Evolutionary conservation across 2,329 filamentous ascomycete species (phyloP).

Genomic region (Exophiala viscosa): DNA sequence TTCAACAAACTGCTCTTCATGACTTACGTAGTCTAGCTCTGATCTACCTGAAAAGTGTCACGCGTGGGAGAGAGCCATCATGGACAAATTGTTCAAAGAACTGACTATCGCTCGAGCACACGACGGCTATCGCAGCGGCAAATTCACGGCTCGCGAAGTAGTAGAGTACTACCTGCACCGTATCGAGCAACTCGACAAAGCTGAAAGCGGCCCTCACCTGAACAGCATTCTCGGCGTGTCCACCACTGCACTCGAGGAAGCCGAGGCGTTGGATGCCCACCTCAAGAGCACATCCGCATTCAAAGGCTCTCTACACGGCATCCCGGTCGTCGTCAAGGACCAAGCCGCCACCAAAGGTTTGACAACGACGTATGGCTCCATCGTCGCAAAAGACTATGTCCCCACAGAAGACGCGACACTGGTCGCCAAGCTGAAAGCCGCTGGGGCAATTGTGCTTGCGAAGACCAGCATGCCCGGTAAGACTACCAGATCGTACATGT

Average conservation of each 20-base stretch:
- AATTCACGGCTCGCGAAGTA: constrained; percentile 10
- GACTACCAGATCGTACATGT: background rate
- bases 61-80: background rate
- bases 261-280: constrained; percentile 47
- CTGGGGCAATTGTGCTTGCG: constrained; percentile 53
- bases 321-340: constrained; percentile 59
- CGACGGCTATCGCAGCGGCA: constrained; percentile 8
- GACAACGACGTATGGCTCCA: constrained; percentile 57
- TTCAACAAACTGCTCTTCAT: too few relatives aligned
- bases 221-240: constrained; percentile 40
- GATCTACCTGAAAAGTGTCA: too few relatives aligned
- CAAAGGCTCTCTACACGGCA: constrained; percentile 48
- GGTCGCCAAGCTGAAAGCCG: constrained; percentile 46
- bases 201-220: constrained; percentile 5
- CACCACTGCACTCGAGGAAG: constrained; percentile 45
- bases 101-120: constrained; percentile 11
- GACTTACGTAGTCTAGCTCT: too few relatives aligned
- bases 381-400: constrained; percentile 31
- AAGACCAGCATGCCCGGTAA: constrained; percentile 49
- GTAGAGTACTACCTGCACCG: constrained; percentile 16
- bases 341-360: constrained; percentile 58
- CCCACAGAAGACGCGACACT: constrained; percentile 50
- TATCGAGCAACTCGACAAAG: constrained; percentile 10
- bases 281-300: constrained; percentile 32
- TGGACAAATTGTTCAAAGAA: background rate